Base-by-base conservation (phyloP, 805 yeast genomes). In the Jamesozyma hellenica region DNA sequence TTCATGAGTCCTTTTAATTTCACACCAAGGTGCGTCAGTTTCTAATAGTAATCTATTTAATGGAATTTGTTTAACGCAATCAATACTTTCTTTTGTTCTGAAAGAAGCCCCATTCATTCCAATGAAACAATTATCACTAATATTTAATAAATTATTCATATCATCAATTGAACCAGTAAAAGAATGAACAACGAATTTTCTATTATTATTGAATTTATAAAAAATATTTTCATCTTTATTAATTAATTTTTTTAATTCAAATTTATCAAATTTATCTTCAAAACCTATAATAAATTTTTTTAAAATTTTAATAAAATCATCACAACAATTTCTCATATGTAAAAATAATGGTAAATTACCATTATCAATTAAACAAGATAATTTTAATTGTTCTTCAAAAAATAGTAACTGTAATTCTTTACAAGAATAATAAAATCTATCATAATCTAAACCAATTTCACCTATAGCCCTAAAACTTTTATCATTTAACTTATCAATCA, bases 21-120 rank as follows among this genome's bases (percentile, higher is more conserved):
- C 97, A 65, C 99, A 92, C 98, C 98, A 92, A 1, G 99, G 98
- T 3, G 96, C 87, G 62, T 92, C 98, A 0, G 96, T 90, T 56
- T 92, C 99, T 9, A 92, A 72, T 70, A 90, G 61, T 32, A 92
- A 58, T 51, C 69, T 72, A 4, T 77, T 75, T 8, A 77, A 52
- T 0, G 97, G 97, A n/a, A 92, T 72, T 18, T 57, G 51, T 32
- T 65, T 62, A 0, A 79, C 85, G 18, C 79, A 86, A 21, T 70
- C 68, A 12, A 87, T 61, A 53, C 83, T 86, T 46, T 82, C 87
- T 41, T 74, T 75, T 0, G 84, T 76, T 53, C 81, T 82, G 48
- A 92, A 70, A 1, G 97, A 87, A 53, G 97, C 92, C 4, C 98
- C 98, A 58, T 92, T 92, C 43, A 92, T 67, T 32, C 97, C 87